These are phyloP conservation scores for Cephalotrichum gorgonifer DNA, from an alignment of 2,329 filamentous ascomycete genomes.

Conservation along the genomic window DNA sequence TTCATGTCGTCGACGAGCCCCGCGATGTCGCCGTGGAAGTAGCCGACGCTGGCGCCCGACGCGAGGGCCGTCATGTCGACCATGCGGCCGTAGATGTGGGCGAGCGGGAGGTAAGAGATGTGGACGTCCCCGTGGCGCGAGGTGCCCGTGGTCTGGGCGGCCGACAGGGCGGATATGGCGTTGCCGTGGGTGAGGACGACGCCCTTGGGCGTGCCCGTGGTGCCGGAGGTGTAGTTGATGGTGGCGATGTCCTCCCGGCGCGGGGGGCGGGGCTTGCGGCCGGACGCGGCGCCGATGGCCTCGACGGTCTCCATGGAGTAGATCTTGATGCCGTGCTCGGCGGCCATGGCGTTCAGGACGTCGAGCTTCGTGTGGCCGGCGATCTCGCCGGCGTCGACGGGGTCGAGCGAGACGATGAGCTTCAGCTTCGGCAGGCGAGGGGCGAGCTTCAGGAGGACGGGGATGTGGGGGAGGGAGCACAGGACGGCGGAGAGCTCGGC, in stretches of 20 bases:
- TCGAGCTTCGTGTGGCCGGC: constrained; percentile 68
- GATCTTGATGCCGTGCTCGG: constrained; percentile 64
- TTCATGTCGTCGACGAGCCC: constrained; percentile 88
- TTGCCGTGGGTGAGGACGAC: constrained; percentile 75
- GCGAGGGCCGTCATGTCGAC: constrained; percentile 67
- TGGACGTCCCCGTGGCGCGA: constrained; percentile 47
- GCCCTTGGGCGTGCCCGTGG: constrained; percentile 73
- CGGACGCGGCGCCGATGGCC: constrained; percentile 61
- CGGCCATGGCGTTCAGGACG: constrained; percentile 65
- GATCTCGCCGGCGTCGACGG: constrained; percentile 69
- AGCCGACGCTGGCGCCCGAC: constrained; percentile 68
- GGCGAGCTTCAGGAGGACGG: constrained; percentile 68
- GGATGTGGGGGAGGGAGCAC: constrained; percentile 71
- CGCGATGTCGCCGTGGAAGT: constrained; percentile 85
- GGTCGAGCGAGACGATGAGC: constrained; percentile 78
- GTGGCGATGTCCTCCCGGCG: constrained; percentile 69
- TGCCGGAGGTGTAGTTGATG: constrained; percentile 85
- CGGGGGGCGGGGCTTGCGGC: constrained; percentile 62
- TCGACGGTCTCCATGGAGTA: constrained; percentile 76
- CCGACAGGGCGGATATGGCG: constrained; percentile 62
- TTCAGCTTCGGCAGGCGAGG: constrained; percentile 72
- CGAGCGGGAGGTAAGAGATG: constrained; percentile 83
- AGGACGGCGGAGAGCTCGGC: constrained; percentile 65
- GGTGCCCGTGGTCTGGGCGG: constrained; percentile 44
- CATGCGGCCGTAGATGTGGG: constrained; percentile 87